These are phyloP conservation scores for Suillus alpinus DNA, from an alignment of 768 basidiomycete species.

Conservation along the genomic window DNA sequence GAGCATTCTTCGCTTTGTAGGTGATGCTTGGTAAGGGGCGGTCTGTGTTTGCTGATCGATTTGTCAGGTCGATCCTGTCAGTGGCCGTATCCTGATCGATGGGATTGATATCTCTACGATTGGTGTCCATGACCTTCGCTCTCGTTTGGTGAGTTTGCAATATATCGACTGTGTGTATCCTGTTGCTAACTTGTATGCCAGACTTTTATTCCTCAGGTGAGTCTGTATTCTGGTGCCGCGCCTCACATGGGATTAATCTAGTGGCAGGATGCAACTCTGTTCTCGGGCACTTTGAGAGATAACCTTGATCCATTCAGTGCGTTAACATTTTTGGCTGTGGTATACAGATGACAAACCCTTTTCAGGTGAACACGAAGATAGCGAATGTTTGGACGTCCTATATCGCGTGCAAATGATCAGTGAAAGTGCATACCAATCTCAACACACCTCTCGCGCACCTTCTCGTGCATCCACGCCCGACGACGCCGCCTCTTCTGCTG, in stretches of 20 bases:
- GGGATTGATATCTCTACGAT: constrained; percentile 87
- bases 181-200: constrained; percentile 22
- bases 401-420: constrained; percentile 76
- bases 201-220: constrained; percentile 72
- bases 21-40: constrained; percentile 21
- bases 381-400: constrained; percentile 78
- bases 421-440: constrained; percentile 46
- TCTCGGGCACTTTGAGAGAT: constrained; percentile 76
- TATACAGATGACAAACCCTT: neutral
- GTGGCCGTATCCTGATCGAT: constrained; percentile 77
- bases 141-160: constrained; percentile 54
- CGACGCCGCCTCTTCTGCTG: constrained; percentile 37
- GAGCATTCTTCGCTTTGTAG: constrained; percentile 79
- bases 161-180: constrained; percentile 2
- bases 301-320: constrained; percentile 72
- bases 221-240: neutral
- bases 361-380: constrained; percentile 72
- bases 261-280: constrained; percentile 63
- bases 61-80: constrained; percentile 64
- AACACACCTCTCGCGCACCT: constrained; percentile 47
- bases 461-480: constrained; percentile 46
- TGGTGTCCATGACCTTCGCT: constrained; percentile 80
- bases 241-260: neutral
- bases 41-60: neutral
- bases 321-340: neutral